Evolutionary conservation across 768 basidiomycete genomes (phyloP).

Genomic region (Leccinum incarnatum): DNA sequence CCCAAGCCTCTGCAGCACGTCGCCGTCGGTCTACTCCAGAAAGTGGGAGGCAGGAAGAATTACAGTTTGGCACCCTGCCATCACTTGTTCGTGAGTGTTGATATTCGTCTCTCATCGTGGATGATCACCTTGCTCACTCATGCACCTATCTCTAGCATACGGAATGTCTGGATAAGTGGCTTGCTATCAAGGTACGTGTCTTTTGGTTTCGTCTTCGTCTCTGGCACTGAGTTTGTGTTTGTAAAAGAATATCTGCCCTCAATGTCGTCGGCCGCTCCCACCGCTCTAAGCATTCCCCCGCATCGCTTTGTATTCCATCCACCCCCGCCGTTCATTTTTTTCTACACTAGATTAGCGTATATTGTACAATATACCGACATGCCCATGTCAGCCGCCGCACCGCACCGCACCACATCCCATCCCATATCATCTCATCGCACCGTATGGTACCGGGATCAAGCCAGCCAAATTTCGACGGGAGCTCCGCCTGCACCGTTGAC

Average conservation of each 20-base stretch:
- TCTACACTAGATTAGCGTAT: conserved; percentile 1
- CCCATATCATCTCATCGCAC: background rate
- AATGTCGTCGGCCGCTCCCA: conserved; percentile 81
- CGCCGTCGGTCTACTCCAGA: conserved; percentile 37
- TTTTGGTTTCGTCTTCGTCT: background rate
- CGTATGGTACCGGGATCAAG: conserved; percentile 16
- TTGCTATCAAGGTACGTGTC: conserved; percentile 58
- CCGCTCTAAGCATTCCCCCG: conserved; percentile 48
- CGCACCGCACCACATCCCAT: background rate
- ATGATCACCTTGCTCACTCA: background rate
- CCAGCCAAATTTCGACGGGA: conserved; percentile 73
- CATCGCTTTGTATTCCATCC: conserved; percentile 2
- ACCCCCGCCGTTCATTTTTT: background rate
- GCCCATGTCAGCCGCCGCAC: background rate
- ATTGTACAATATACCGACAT: conserved; percentile 10
- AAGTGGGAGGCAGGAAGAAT: conserved; percentile 46
- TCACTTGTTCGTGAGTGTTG: conserved; percentile 72
- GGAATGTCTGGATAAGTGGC: conserved; percentile 83
- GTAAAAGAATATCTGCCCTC: conserved; percentile 82
- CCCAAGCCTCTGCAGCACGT: conserved; percentile 35
- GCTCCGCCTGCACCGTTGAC: conserved; percentile 58
- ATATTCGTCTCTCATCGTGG: background rate
- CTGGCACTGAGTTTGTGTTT: background rate
- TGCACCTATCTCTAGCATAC: conserved; percentile 56
- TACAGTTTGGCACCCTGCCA: conserved; percentile 89